These are phyloP conservation scores for Blastobotrys americana DNA, from an alignment of 805 yeast species.

Conservation along the genomic window DNA sequence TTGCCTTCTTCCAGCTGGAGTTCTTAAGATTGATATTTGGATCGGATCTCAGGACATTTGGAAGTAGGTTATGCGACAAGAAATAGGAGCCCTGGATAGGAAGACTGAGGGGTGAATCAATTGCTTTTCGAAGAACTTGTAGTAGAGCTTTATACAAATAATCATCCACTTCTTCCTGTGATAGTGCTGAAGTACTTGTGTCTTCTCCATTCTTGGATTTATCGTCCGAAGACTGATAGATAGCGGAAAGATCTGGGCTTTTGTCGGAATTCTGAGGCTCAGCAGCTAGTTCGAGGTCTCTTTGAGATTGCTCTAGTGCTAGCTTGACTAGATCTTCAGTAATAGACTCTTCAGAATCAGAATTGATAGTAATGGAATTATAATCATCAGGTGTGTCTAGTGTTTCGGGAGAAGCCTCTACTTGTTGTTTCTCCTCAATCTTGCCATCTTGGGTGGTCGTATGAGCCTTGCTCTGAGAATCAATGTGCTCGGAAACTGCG, in stretches of 20 bases:
- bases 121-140: constrained; percentile 50
- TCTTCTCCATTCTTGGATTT: no score
- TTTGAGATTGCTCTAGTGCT: constrained; percentile 8
- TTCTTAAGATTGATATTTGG: constrained; percentile 48
- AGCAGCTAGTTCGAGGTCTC: constrained; percentile 3
- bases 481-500: constrained; percentile 19
- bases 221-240: constrained; percentile 16
- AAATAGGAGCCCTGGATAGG: constrained; percentile 73
- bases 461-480: constrained; percentile 5
- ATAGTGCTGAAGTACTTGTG: not conserved
- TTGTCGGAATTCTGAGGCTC: constrained; percentile 9
- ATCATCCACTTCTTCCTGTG: constrained; percentile 48
- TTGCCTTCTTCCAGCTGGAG: constrained; percentile 83
- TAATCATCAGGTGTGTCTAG: constrained; percentile 2
- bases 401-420: not conserved
- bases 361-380: not conserved
- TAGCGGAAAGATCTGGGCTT: constrained; percentile 7
- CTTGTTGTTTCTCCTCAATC: constrained; percentile 12
- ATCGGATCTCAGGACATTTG: constrained; percentile 53
- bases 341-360: not conserved
- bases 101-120: constrained; percentile 37
- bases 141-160: constrained; percentile 65
- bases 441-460: constrained; percentile 8
- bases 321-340: constrained; percentile 2
- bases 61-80: constrained; percentile 60